phyloP scores from a whole-genome alignment of 768 basidiomycete species.

The Sporobolomyces roseus region DNA sequence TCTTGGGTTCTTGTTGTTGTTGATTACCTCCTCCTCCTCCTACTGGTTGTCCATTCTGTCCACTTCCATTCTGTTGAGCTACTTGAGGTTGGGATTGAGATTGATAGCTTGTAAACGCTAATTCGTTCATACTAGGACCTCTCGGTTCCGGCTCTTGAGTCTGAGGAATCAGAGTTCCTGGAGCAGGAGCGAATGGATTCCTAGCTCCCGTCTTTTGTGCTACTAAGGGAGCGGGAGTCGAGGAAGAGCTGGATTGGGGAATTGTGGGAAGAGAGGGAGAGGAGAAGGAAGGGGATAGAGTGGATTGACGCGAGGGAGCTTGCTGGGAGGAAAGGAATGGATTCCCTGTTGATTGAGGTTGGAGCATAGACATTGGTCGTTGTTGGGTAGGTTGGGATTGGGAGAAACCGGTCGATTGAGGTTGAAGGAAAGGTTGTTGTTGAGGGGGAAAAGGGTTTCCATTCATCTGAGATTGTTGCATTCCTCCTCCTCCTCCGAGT shows the following conservation, averaged over 20 bases:
- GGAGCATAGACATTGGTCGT: constrained; percentile 53
- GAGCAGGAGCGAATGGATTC: constrained; percentile 86
- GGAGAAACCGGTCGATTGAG: constrained; percentile 9
- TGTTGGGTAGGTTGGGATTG: constrained; percentile 43
- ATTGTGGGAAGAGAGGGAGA: constrained; percentile 41
- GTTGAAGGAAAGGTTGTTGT: constrained; percentile 15
- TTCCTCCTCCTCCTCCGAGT: constrained; percentile 44
- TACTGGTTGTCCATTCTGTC: not conserved
- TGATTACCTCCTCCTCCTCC: constrained; percentile 44
- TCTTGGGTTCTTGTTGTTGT: not conserved
- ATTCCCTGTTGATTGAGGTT: constrained; percentile 51
- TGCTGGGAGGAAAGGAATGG: constrained; percentile 48
- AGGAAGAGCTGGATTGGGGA: constrained; percentile 45
- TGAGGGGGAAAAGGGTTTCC: constrained; percentile 20
- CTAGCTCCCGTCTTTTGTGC: constrained; percentile 88
- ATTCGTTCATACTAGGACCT: constrained; percentile 73
- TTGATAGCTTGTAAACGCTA: constrained; percentile 56
- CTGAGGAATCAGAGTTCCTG: constrained; percentile 51
- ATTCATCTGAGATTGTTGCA: constrained; percentile 26
- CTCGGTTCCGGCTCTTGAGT: constrained; percentile 59
- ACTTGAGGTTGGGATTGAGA: constrained; percentile 26
- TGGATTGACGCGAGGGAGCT: not conserved
- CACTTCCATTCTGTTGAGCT: constrained; percentile 23
- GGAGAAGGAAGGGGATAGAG: constrained; percentile 11
- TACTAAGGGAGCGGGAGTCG: constrained; percentile 54